Base-by-base conservation (phyloP, 148 eudicot genomes). In the Cornus florida region DNA sequence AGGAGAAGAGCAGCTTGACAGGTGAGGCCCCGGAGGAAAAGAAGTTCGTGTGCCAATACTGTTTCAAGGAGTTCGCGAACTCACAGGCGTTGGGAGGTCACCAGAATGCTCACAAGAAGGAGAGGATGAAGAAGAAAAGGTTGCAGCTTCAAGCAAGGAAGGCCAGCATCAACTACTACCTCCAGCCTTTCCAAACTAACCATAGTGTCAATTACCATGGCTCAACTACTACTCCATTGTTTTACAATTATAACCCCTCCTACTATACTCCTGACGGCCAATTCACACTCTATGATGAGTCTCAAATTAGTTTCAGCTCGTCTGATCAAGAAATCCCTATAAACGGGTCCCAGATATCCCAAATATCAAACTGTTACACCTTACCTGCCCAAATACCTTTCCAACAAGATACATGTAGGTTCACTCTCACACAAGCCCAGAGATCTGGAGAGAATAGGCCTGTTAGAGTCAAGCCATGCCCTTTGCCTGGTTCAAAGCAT, bases 41-140 rank as follows among this genome's bases (percentile, higher is more conserved):
- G 81, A 91, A 84, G 53, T 95, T 89, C 59, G 92, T 88, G 86
- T 95, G 98, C 76, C 94, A 93, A 64, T 95, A 88, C 74, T 95
- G 98, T 75, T 84, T 83, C 38, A 95, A 95, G 74, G 87, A 82
- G 46, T 95, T 95, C 50, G 86, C 82, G 0, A 95, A 95, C 60
- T 95, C 98, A 1, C 98, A 95, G 75, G 98, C 98, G 2, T 83
- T 95, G 77, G 98, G 98, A 3, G 98, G 98, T 0, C 98, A 95
- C 65, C 98, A 95, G 77, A 95, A 95, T 75, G 98, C 97, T 2
- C 98, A 95, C 69, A 95, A 95, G 77, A 95, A 93, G 79, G 98
- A 95, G 59, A 88, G 98, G 74, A 70, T 91, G 90, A 93, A 88
- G 87, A 95, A 90, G 59, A 95, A 91, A 82, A 93, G 86, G 83